Evolutionary conservation across 352 stramenopile genomes (phyloP), one percentile per base, ranked within the genome.

Genomic region (Phytophthora constricta): DNA sequence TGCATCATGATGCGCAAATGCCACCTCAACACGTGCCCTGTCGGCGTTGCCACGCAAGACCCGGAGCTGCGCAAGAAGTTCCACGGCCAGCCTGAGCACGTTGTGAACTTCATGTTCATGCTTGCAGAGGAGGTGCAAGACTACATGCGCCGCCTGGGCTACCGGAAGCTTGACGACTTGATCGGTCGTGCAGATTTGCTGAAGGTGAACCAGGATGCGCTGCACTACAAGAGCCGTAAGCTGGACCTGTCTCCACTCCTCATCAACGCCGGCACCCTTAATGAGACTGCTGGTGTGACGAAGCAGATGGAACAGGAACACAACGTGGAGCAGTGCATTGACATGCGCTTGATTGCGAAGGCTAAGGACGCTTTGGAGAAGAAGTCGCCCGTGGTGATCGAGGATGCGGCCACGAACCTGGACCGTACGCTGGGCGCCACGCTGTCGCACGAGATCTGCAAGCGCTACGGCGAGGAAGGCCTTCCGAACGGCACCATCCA

Each of bases 1-100:
- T 99, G 97, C 72, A 98, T 99, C 62, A 99, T 99, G 96, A 99
- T 99, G 95, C 85, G 96, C 53, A 99, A 99, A 74, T 97, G 90
- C 70, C 97, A 99, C 80, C 85, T 98, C 66, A 99, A 99, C 79
- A 99, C 96, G 11, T 99, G 97, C 76, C 97, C 97, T 23, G 97
- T 99, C n/a, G 97, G 97, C 57, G 94, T 99, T 68, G 97, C 97
- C n/a, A 99, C 97, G 4, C 97, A 99, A 80, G 96, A 99, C 62
- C 87, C 95, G 68, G 93, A 99, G 68, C 82, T 99, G 19, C 85
- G 96, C 46, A 94, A 95, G n/a, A 99, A 99, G 71, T 99, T 99
- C 75, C 82, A 87, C 49, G 97, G 97, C 33, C 86, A 98, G 76
- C 97, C 96, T 34, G 95, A 99, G 72, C 95, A 99, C 70, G 97